phyloP scores from a whole-genome alignment of 2,329 filamentous ascomycete genomes.

The Podosphaera fusca region DNA sequence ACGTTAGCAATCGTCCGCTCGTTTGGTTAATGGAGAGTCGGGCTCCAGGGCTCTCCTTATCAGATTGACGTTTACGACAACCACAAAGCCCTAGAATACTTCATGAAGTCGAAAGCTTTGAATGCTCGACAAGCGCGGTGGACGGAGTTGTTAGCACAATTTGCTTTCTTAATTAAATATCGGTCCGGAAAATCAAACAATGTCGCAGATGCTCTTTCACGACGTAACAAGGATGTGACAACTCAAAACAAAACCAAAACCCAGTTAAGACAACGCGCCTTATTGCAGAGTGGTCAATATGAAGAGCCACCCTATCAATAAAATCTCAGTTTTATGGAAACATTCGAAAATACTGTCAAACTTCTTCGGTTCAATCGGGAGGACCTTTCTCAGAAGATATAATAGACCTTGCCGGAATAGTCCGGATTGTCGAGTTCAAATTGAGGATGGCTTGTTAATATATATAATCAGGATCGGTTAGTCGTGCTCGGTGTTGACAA shows the following conservation, averaged over 20 bases:
- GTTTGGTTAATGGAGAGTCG: neutral
- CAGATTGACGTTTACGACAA: neutral
- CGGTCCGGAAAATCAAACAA: neutral
- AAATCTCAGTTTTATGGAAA: neutral
- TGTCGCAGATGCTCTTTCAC: neutral
- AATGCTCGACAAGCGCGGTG: neutral
- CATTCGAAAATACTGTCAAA: neutral
- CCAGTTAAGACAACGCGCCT: neutral
- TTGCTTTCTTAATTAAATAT: neutral
- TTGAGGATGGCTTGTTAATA: neutral
- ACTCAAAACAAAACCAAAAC: neutral
- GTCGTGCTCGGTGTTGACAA: neutral
- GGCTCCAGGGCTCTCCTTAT: neutral
- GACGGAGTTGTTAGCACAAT: neutral
- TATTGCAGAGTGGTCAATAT: neutral
- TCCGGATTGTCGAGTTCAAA: neutral
- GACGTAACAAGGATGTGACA: neutral
- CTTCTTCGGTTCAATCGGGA: neutral
- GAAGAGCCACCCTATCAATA: neutral
- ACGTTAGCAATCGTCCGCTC: neutral
- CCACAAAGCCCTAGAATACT: constrained; percentile 1
- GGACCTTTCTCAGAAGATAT: neutral
- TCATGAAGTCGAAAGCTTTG: neutral
- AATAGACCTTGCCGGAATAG: neutral
- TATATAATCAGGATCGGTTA: neutral